phyloP scores from a whole-genome alignment of 164 flowering plant genomes.

The Chimonanthus praecox region DNA sequence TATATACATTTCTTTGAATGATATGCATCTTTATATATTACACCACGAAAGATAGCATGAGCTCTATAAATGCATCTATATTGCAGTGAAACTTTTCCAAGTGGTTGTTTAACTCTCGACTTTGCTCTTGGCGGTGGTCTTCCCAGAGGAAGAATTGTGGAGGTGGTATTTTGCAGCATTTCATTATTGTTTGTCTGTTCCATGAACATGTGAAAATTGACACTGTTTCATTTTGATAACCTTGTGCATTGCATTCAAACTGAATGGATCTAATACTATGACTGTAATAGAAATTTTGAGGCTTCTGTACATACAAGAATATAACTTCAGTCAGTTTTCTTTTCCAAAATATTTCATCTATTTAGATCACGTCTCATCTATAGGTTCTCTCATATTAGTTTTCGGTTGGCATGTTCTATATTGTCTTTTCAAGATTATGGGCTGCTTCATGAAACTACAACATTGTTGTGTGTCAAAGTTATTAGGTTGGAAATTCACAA shows the following conservation, averaged over 20 bases:
- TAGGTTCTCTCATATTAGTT: too few species aligned
- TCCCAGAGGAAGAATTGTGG: constrained; percentile 96
- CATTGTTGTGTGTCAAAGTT: too few species aligned
- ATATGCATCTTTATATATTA: not conserved
- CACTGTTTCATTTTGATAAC: too few species aligned
- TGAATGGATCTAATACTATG: too few species aligned
- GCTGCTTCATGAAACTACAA: too few species aligned
- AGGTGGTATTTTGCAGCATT: constrained; percentile 38
- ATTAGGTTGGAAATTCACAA: too few species aligned
- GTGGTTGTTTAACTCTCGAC: constrained; percentile 95
- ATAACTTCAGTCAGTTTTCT: too few species aligned
- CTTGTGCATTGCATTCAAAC: not conserved
- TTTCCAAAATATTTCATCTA: too few species aligned
- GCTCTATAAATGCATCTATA: not conserved
- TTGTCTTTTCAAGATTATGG: too few species aligned
- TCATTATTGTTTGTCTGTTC: not conserved
- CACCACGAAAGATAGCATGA: not conserved
- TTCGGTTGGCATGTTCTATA: too few species aligned
- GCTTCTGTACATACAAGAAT: not conserved
- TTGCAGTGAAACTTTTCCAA: constrained; percentile 96
- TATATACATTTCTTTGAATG: too few species aligned
- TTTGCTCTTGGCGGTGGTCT: constrained; percentile 96
- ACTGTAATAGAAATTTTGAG: not conserved
- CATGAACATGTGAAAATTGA: not conserved
- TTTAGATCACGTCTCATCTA: too few species aligned